Base-by-base conservation (phyloP, 257 asterid species). In the Datura wrightii region DNA sequence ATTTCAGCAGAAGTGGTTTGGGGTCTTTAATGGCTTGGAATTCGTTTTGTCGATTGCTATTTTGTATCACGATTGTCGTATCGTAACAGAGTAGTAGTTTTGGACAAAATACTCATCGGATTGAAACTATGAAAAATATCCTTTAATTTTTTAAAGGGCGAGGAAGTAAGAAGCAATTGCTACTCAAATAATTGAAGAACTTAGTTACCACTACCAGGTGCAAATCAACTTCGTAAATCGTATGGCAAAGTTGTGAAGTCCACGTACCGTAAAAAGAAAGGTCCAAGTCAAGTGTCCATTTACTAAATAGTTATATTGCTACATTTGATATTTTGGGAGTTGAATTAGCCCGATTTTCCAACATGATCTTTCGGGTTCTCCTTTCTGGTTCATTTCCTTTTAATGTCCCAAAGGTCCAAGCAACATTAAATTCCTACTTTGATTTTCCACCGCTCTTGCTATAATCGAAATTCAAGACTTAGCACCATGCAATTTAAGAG, bases 251-350 rank as follows among this genome's bases (percentile, higher is more conserved):
- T 6, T 24, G 42, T 76, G 24, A 50, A 48, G 15, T 52, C 14
- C 81, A 24, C 19, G 24, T 48, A 50, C 41, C 62, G 81, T 31
- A 3, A 24, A 13, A 13, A 8, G 46, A 13, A 14, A 24, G 6
- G 19, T 50, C n/a, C 82, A 50, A 50, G 82, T 50, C 82, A 24
- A 78, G 48, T 52, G 31, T 7, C 6, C 82, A 52, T 50, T 31
- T 36, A 76, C 62, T 76, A 67, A 67, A 1, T 24, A 24, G 31
- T 24, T 24, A 24, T 1, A 24, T 69, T 3, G 82, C 15, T 50
- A 0, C 62, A 78, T 78, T 76, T 52, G 82, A 76, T 76, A 31
- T 76, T 76, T 76, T 31, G 82, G 82, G 63, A 50, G 82, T 52
- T 50, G 82, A 76, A 76, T 52, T 52, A 52, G 63, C 63, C 24